Conservation (phyloP, 345 rosid species). For the Salix suchowensis region DNA sequence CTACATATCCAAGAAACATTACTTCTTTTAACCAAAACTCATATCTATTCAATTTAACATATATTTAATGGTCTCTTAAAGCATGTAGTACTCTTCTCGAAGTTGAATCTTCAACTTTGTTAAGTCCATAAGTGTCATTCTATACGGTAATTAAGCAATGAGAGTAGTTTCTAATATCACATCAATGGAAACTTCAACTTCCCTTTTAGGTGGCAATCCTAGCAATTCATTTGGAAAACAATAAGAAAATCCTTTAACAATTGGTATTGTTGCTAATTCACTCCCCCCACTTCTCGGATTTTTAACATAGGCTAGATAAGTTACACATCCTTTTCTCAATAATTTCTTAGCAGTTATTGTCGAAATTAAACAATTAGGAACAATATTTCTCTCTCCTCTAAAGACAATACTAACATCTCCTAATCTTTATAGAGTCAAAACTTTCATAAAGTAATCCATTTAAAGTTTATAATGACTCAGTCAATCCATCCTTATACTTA, state of each 20-base stretch:
- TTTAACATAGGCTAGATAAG: no score
- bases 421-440: no score
- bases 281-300: no score
- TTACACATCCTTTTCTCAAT: no score
- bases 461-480: no score
- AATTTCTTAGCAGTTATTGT: no score
- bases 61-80: neutral
- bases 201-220: neutral
- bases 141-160: neutral
- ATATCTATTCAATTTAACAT: neutral
- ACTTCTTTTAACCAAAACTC: neutral
- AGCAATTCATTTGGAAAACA: neutral
- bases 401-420: no score
- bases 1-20: neutral
- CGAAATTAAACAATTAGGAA: no score
- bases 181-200: neutral
- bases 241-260: neutral
- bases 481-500: no score
- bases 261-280: no score
- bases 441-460: no score
- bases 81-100: neutral
- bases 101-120: neutral
- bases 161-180: neutral
- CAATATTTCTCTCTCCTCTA: no score
- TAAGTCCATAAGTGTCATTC: neutral